Conservation (phyloP, 1,284 basidiomycete genomes). For the Trichosporon faecale region DNA sequence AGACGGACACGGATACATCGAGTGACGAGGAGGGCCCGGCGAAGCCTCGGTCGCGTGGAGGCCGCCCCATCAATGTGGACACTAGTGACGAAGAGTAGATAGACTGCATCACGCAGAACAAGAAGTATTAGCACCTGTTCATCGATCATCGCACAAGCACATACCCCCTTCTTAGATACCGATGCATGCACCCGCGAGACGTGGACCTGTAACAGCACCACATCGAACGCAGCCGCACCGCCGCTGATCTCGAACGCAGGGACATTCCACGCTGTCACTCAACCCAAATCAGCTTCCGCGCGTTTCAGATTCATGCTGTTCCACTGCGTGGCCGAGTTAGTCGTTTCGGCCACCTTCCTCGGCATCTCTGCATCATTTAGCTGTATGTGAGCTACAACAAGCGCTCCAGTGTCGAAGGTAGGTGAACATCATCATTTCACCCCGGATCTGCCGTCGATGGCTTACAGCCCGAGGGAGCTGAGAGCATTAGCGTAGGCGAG, state of each 20-base stretch:
- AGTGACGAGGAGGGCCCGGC: conserved; percentile 56
- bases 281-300: background rate
- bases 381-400: too few relatives aligned
- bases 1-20: conserved; percentile 50
- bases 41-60: conserved; percentile 8
- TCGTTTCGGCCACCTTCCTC: background rate
- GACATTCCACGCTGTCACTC: background rate
- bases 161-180: conserved; percentile 11
- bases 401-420: too few relatives aligned
- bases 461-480: too few relatives aligned
- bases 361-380: too few relatives aligned
- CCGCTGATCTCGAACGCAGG: background rate
- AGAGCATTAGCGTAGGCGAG: conserved; percentile 13
- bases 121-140: conserved; percentile 21
- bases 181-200: conserved; percentile 6
- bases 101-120: conserved; percentile 43
- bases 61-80: conserved; percentile 51
- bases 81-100: conserved; percentile 45
- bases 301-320: too few relatives aligned
- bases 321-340: too few relatives aligned
- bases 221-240: too few relatives aligned
- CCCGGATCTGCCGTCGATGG: too few relatives aligned
- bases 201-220: conserved; percentile 7
- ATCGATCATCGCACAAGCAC: conserved; percentile 3
- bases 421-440: background rate